These are phyloP conservation scores for Aspergillus haitiensis DNA, from an alignment of 495 filamentous ascomycete genomes.

Conservation along the genomic window DNA sequence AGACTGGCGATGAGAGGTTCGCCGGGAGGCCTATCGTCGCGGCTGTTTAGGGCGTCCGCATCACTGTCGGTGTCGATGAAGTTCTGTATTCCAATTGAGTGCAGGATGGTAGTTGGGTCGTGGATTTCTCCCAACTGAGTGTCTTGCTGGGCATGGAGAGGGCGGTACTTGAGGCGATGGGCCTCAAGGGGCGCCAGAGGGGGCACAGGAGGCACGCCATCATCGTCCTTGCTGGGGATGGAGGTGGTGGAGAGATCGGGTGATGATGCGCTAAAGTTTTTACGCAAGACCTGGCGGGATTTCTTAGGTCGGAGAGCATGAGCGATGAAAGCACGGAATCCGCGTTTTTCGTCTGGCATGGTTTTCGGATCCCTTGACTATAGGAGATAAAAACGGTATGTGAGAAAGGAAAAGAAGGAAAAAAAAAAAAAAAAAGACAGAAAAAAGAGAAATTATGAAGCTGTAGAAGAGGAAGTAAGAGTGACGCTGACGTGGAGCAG, in stretches of 20 bases:
- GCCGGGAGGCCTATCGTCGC: constrained; percentile 37
- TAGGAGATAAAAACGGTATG: not conserved
- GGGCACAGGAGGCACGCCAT: constrained; percentile 38
- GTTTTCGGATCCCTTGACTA: constrained; percentile 5
- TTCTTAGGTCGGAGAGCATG: constrained; percentile 46
- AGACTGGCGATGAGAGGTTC: constrained; percentile 48
- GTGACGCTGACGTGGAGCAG: constrained; percentile 11
- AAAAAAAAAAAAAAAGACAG: constrained; percentile 6
- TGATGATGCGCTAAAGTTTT: no score
- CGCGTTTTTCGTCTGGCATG: constrained; percentile 41
- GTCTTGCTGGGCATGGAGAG: constrained; percentile 36
- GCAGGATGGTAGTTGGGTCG: constrained; percentile 51
- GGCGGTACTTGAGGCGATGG: constrained; percentile 43
- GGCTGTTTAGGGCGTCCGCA: constrained; percentile 19
- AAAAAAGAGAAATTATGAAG: not conserved
- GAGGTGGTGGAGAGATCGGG: constrained; percentile 31
- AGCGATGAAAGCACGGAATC: constrained; percentile 37
- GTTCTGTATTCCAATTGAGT: constrained; percentile 46
- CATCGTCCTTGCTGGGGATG: constrained; percentile 27
- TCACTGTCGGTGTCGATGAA: constrained; percentile 27
- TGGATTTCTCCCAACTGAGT: constrained; percentile 49
- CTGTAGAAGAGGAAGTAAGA: constrained; percentile 13
- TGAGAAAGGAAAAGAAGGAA: not conserved
- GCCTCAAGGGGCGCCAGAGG: constrained; percentile 39
- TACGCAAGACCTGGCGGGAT: constrained; percentile 39